Evolutionary conservation across 83 land plant species (phyloP).

Genomic region (Picea mariana): DNA sequence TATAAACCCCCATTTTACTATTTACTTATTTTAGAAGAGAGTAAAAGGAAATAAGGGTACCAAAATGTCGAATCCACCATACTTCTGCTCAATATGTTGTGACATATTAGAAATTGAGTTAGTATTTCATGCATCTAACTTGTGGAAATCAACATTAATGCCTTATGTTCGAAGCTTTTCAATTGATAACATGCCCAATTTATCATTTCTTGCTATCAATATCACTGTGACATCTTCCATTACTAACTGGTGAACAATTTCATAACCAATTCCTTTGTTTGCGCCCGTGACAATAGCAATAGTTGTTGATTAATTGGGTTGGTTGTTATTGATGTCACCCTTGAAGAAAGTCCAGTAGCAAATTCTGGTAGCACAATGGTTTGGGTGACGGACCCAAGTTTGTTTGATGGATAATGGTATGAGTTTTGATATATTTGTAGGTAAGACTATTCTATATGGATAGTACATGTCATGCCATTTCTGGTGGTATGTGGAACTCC

Average conservation of each 20-base stretch:
- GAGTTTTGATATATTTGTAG: no score
- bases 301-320: no score
- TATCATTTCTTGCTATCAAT: constrained; percentile 35
- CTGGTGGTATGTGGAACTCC: no score
- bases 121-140: constrained; percentile 29
- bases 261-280: constrained; percentile 38
- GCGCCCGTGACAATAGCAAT: constrained; percentile 38
- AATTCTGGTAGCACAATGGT: no score
- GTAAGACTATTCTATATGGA: no score
- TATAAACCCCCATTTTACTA: neutral
- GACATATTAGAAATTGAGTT: constrained; percentile 23
- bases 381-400: no score
- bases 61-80: constrained; percentile 33
- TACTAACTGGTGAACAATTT: constrained; percentile 30
- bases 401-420: no score
- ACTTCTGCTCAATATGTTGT: constrained; percentile 23
- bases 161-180: constrained; percentile 9
- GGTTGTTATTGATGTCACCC: no score
- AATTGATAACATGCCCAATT: constrained; percentile 24
- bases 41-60: constrained; percentile 6
- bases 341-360: no score
- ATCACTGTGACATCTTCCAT: constrained; percentile 28
- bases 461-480: no score
- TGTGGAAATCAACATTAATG: constrained; percentile 24
- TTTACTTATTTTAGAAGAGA: neutral